phyloP scores from a whole-genome alignment of 345 rosid species.

The Brassica cretica region DNA sequence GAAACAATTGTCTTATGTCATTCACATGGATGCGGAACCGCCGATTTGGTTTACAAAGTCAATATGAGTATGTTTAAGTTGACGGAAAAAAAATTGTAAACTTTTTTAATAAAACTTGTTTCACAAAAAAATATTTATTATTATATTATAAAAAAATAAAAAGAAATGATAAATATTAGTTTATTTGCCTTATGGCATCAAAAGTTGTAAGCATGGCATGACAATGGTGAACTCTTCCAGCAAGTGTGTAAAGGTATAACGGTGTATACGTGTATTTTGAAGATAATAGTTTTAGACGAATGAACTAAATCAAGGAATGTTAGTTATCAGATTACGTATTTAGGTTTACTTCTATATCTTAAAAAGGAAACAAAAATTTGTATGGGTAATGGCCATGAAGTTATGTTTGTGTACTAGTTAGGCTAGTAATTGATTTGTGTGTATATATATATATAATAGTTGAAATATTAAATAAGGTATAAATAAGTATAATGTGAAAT shows the following conservation, averaged over 20 bases:
- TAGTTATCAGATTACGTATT: not conserved
- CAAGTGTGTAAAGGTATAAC: not conserved
- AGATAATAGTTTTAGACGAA: not conserved
- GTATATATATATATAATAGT: not conserved
- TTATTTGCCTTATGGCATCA: not conserved
- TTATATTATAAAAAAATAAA: too few relatives aligned
- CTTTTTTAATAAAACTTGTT: too few relatives aligned
- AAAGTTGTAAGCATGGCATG: not conserved
- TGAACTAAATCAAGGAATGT: conserved; percentile 1
- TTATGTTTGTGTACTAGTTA: not conserved
- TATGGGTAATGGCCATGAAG: conserved; percentile 2
- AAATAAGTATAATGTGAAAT: too few relatives aligned
- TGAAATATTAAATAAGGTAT: too few relatives aligned
- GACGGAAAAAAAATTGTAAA: too few relatives aligned
- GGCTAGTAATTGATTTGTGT: not conserved
- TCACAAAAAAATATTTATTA: too few relatives aligned
- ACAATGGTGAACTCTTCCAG: not conserved
- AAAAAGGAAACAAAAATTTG: not conserved
- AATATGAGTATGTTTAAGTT: too few relatives aligned
- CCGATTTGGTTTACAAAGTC: too few relatives aligned
- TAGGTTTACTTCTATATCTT: not conserved
- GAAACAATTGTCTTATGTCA: too few relatives aligned
- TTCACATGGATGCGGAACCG: too few relatives aligned
- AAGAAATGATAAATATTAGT: too few relatives aligned
- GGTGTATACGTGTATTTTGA: not conserved